A percentile compares a stretch with the other conserved stretches of the same genome.
Evolutionary conservation across 1,139 yeast genomes (phyloP).

Genomic region (Meyerozyma guilliermondii): DNA sequence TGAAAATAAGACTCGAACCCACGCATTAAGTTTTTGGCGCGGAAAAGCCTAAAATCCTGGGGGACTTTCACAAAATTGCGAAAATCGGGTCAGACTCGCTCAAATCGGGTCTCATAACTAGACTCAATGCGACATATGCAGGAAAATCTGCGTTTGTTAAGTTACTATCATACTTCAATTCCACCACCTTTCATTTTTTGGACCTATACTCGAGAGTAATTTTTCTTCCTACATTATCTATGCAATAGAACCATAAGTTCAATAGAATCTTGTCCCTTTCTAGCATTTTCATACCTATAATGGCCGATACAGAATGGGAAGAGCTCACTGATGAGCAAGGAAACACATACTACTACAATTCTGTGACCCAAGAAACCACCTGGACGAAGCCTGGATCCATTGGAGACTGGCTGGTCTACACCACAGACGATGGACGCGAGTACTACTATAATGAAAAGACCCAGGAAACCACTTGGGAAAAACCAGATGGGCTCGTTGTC

Average conservation of each 20-base stretch:
- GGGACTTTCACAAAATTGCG: no score
- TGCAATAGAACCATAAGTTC: neutral
- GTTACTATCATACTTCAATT: no score
- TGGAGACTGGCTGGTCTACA: conserved; percentile 56
- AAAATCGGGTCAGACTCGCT: no score
- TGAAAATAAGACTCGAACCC: no score
- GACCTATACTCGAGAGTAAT: no score
- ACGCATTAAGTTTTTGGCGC: no score
- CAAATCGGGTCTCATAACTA: no score
- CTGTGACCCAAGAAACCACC: conserved; percentile 61
- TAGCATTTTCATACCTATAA: neutral
- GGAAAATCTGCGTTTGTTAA: no score
- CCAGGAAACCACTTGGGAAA: conserved; percentile 75
- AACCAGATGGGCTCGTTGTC: conserved; percentile 47
- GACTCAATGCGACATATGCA: no score
- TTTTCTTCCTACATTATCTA: no score
- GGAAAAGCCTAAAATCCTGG: no score
- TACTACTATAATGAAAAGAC: conserved; percentile 70
- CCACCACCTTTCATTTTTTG: no score
- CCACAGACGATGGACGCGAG: conserved; percentile 63
- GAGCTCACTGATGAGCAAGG: conserved; percentile 62
- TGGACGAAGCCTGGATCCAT: conserved; percentile 76
- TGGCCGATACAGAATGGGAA: conserved; percentile 45
- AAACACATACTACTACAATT: conserved; percentile 65
- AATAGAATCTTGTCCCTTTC: neutral